A percentile compares a stretch with the other conserved stretches of the same genome.
Evolutionary conservation across 139 green algal species (phyloP).

Genomic region (Chlamydomonas sphaeroides): DNA sequence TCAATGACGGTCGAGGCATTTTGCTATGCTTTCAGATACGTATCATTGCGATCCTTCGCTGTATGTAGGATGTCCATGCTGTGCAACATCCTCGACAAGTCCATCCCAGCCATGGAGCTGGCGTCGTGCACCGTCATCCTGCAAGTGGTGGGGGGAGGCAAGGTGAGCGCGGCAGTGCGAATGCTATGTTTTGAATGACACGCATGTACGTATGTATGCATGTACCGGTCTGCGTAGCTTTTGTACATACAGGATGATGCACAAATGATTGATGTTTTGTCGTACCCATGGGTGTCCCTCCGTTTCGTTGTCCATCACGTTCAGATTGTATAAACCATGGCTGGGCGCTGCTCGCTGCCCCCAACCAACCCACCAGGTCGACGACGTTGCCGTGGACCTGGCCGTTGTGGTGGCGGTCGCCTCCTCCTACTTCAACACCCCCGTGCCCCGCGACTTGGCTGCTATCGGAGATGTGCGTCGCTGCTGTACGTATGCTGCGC

Average conservation of each 20-base stretch:
- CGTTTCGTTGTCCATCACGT: no score
- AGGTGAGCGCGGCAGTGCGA: constrained; percentile 38
- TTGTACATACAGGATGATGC: no score
- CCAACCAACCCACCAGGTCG: constrained; percentile 29
- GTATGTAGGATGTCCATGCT: constrained; percentile 7
- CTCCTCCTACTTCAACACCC: constrained; percentile 41
- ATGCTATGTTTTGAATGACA: no score
- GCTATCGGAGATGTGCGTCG: constrained; percentile 47
- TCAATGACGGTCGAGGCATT: no score
- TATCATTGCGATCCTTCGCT: no score
- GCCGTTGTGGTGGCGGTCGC: constrained; percentile 47
- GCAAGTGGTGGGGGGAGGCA: constrained; percentile 33
- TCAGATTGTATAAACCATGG: no score
- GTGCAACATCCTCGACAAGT: constrained; percentile 35
- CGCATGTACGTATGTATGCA: no score
- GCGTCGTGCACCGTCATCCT: constrained; percentile 26
- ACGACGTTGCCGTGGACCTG: constrained; percentile 47
- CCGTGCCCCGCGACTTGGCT: constrained; percentile 32
- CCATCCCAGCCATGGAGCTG: constrained; percentile 28
- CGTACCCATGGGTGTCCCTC: no score
- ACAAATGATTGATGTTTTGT: no score
- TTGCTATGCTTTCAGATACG: no score
- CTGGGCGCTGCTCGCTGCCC: no score
- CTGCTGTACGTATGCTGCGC: constrained; percentile 52
- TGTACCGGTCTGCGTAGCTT: no score